Evolutionary conservation across 2,329 filamentous ascomycete genomes (phyloP), one percentile per base, ranked within the genome.

Genomic region (Metarhizium guizhouense): DNA sequence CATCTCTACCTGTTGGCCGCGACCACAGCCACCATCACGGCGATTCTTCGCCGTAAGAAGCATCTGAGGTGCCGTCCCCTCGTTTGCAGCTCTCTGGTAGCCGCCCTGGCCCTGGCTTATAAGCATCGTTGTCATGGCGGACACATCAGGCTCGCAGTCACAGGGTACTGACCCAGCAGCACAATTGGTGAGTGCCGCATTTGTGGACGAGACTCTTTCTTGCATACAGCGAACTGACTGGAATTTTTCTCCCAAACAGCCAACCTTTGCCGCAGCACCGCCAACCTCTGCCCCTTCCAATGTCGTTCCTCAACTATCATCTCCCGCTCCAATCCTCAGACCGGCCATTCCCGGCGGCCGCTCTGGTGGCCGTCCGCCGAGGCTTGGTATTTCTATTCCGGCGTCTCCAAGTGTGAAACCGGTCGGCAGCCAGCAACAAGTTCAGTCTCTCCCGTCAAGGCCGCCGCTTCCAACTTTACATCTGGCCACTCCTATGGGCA

Each of bases 341-440:
- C 88, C 90, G 54, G 90, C 90, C 59, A 85, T 95, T 56, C 88
- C 87, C 43, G 88, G 89, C 60, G 78, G 76, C 61, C 80, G 84
- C 63, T 79, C 79, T 60, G 79, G 77, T 62, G 84, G 83, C 57
- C 80, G 87, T 60, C 79, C 87, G 54, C 90, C 90, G 32, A 85
- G 88, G 64, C 81, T 97, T 57, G 93, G 91, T 48, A 82, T 97
- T 56, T 89, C 92, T 49, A 97, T 97, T 57, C 93, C 93, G 42
- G 85, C 88, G 1, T 95, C 90, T 40, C 89, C 90, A 51, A 93
- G 84, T 72, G 86, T 79, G 59, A 90, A 92, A 70, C 85, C 92
- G 2, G 83, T 94, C 53, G 82, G 81, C 62, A 78, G 76, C 62
- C 78, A 65, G 73, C 51, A 48, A 14, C 71, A 62, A 13, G 54